These are phyloP conservation scores for Rutstroemia sp. DNA, from an alignment of 2,329 filamentous ascomycete genomes.

Conservation along the genomic window DNA sequence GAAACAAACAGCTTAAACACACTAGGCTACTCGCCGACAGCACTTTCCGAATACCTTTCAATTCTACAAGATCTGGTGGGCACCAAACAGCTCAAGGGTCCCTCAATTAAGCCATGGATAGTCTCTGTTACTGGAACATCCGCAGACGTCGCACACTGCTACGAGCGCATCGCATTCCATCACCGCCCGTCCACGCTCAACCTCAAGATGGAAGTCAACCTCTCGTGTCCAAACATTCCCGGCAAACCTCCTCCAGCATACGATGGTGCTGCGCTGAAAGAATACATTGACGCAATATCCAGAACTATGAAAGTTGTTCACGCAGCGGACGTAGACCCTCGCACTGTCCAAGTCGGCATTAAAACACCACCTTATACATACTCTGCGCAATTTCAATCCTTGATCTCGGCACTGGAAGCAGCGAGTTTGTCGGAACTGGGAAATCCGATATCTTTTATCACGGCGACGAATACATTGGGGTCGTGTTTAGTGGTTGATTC, in stretches of 20 bases:
- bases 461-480: conserved; percentile 68
- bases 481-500: conserved; percentile 51
- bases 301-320: neutral
- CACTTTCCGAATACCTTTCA: conserved; percentile 50
- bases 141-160: conserved; percentile 49
- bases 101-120: conserved; percentile 51
- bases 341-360: conserved; percentile 43
- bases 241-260: conserved; percentile 66
- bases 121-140: conserved; percentile 63
- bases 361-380: conserved; percentile 76
- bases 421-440: neutral
- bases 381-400: conserved; percentile 51
- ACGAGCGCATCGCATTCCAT: conserved; percentile 35
- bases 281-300: conserved; percentile 41
- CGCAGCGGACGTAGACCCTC: too few species aligned
- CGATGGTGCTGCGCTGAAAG: conserved; percentile 39
- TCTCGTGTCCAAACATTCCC: conserved; percentile 71
- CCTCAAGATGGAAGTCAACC: conserved; percentile 63
- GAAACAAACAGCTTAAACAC: conserved; percentile 55
- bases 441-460: conserved; percentile 58
- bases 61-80: conserved; percentile 44
- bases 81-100: conserved; percentile 9
- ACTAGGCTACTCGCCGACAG: conserved; percentile 64
- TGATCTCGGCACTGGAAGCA: conserved; percentile 44
- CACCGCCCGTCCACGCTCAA: conserved; percentile 22